Conservation (phyloP, 257 asterid species). For the Ehretia macrophylla region DNA sequence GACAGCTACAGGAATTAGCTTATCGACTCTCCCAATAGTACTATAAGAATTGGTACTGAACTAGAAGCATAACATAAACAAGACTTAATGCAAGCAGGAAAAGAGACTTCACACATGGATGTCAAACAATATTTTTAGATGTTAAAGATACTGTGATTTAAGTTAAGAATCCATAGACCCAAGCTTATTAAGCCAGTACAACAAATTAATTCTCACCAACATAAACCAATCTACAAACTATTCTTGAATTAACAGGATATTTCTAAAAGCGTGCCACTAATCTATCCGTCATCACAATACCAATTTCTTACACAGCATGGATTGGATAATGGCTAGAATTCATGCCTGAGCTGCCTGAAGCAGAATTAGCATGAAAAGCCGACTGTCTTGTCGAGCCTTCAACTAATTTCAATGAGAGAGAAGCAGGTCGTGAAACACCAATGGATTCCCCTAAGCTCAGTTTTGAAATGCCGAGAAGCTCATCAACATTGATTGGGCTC, state of each 20-base stretch:
- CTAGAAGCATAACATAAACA: too few species aligned
- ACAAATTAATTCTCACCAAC: neutral
- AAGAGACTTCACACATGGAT: neutral
- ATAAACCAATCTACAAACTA: too few species aligned
- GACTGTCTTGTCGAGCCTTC: conserved; percentile 91
- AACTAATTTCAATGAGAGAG: conserved; percentile 62
- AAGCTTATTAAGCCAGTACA: neutral
- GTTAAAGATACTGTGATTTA: neutral
- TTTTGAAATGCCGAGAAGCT: conserved; percentile 83
- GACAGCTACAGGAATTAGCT: too few species aligned
- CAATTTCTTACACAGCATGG: conserved; percentile 51
- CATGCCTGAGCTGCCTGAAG: conserved; percentile 54
- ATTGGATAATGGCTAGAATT: conserved; percentile 69
- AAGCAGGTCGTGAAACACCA: too few species aligned
- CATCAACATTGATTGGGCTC: conserved; percentile 79
- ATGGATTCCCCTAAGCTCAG: too few species aligned
- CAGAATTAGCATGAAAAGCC: conserved; percentile 84
- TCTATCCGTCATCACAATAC: conserved; percentile 11
- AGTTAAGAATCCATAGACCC: neutral
- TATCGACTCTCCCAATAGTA: too few species aligned
- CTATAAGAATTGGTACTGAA: too few species aligned
- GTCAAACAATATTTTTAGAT: neutral
- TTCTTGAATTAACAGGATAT: neutral
- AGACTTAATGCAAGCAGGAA: neutral
- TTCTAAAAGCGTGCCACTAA: conserved; percentile 9